A percentile compares a stretch with the other conserved stretches of the same genome.
phyloP scores from a whole-genome alignment of 1,284 basidiomycete genomes.

The Trametes pubescens region DNA sequence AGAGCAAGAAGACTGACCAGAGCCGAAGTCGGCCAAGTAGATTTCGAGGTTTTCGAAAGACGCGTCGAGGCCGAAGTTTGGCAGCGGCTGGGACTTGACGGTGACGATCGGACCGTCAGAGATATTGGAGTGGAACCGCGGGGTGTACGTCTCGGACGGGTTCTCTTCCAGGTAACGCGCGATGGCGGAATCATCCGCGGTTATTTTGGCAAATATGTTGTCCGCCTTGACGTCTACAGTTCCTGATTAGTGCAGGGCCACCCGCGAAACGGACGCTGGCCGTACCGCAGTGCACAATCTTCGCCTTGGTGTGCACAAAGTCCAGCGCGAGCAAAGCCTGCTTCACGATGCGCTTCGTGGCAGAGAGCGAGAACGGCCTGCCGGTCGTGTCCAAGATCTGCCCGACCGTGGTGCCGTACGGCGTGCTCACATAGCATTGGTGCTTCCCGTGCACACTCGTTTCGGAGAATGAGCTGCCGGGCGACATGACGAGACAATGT shows the following conservation, averaged over 20 bases:
- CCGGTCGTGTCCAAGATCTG: not conserved
- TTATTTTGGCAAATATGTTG: conserved; percentile 8
- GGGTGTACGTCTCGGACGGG: conserved; percentile 14
- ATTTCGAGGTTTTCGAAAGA: conserved; percentile 18
- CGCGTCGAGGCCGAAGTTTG: conserved; percentile 14
- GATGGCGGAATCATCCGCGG: not conserved
- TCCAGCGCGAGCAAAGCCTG: conserved; percentile 27
- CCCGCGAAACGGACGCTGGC: not conserved
- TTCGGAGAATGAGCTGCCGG: not conserved
- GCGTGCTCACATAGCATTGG: not conserved
- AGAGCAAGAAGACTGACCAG: conserved; percentile 16
- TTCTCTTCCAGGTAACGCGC: not conserved
- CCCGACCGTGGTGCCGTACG: not conserved
- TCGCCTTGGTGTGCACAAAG: conserved; percentile 24
- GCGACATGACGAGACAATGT: not conserved
- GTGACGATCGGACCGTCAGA: conserved; percentile 11
- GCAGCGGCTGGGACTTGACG: conserved; percentile 19
- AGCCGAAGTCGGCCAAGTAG: conserved; percentile 16
- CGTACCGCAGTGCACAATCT: conserved; percentile 27
- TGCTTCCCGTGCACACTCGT: not conserved
- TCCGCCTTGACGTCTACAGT: conserved; percentile 7
- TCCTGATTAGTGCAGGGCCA: not conserved
- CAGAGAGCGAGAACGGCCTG: not conserved
- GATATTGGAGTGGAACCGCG: not conserved
- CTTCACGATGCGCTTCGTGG: conserved; percentile 16